Evolutionary conservation across 345 rosid genomes (phyloP).

Genomic region (Clausena lansium): DNA sequence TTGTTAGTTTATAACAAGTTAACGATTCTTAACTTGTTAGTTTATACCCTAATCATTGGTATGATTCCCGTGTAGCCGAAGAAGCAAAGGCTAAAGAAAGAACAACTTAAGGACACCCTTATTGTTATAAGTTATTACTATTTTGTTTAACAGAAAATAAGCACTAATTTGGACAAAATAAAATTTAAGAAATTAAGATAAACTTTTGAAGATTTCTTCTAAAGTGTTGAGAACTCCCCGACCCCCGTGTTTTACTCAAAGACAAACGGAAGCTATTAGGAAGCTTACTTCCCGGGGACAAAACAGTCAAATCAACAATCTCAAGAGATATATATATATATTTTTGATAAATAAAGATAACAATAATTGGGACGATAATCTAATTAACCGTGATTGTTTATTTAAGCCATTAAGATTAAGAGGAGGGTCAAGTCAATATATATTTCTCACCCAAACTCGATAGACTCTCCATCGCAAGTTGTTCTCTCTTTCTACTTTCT

Average conservation of each 20-base stretch:
- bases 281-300: background rate
- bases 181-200: too few relatives aligned
- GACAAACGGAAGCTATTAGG: background rate
- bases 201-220: too few relatives aligned
- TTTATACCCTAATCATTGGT: background rate
- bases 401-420: background rate
- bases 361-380: background rate
- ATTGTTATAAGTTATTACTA: too few relatives aligned
- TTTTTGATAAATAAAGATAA: too few relatives aligned
- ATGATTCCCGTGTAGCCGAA: background rate
- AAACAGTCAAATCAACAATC: background rate
- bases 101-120: background rate
- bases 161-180: too few relatives aligned
- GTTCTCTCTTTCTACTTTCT: slow-evolving; percentile 12
- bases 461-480: background rate
- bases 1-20: background rate
- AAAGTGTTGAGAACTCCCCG: too few relatives aligned
- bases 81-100: background rate
- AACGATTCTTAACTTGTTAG: slow-evolving; percentile 7
- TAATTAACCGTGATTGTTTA: background rate
- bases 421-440: background rate
- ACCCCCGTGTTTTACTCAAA: too few relatives aligned
- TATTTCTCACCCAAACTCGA: background rate
- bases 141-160: too few relatives aligned
- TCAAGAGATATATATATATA: too few relatives aligned